phyloP scores from a whole-genome alignment of 2,329 filamentous ascomycete species.

The Boeremia exigua region DNA sequence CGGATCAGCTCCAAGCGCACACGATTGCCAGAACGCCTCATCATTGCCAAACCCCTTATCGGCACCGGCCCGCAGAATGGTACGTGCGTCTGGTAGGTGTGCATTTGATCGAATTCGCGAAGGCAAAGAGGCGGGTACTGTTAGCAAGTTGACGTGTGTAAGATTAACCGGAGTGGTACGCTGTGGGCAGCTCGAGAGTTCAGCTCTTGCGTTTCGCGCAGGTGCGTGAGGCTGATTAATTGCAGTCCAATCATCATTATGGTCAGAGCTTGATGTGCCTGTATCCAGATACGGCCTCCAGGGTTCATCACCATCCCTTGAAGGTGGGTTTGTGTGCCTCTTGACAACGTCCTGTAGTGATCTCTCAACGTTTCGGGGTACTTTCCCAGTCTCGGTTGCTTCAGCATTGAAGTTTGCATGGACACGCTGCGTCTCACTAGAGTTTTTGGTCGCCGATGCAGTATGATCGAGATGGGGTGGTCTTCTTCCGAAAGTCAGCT shows the following conservation, averaged over 20 bases:
- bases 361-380: neutral
- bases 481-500: slow-evolving; percentile 26
- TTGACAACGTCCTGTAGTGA: neutral
- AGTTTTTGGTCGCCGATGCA: slow-evolving; percentile 12
- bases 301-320: slow-evolving; percentile 36
- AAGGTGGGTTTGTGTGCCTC: neutral
- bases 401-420: slow-evolving; percentile 7
- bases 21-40: slow-evolving; percentile 42
- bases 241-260: slow-evolving; percentile 17
- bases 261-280: slow-evolving; percentile 28
- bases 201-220: slow-evolving; percentile 17
- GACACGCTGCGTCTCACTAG: slow-evolving; percentile 22
- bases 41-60: slow-evolving; percentile 18
- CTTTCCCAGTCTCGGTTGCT: neutral
- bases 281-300: slow-evolving; percentile 37
- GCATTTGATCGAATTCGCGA: slow-evolving; percentile 21
- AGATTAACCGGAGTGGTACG: slow-evolving; percentile 32
- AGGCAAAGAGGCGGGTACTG: slow-evolving; percentile 35
- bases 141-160: slow-evolving; percentile 24
- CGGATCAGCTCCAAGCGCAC: slow-evolving; percentile 38
- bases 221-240: slow-evolving; percentile 24
- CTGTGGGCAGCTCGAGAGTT: slow-evolving; percentile 31
- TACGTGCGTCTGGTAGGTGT: slow-evolving; percentile 4
- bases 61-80: neutral
- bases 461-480: slow-evolving; percentile 8